These are phyloP conservation scores for Dendrobium chrysotoxum DNA, from an alignment of 106 monocot genomes.

Conservation along the genomic window DNA sequence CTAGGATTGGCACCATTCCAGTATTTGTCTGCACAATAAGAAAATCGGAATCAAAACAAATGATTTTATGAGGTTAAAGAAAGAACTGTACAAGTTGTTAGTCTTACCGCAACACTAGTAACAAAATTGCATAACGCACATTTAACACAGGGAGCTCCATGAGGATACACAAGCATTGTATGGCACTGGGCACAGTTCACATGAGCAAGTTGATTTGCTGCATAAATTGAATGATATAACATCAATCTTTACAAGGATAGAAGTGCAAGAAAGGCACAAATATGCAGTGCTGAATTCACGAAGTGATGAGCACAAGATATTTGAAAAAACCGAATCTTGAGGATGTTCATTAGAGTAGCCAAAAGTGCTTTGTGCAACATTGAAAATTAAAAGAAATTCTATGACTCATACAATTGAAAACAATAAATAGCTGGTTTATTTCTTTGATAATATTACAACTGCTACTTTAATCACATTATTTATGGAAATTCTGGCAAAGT, in stretches of 20 bases:
- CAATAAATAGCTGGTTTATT: background rate
- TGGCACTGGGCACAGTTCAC: slow-evolving; percentile 54
- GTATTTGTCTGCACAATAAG: slow-evolving; percentile 18
- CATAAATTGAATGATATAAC: slow-evolving; percentile 2
- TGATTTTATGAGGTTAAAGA: background rate
- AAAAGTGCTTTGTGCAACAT: too few relatives aligned
- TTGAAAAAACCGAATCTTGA: too few relatives aligned
- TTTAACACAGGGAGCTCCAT: slow-evolving; percentile 58
- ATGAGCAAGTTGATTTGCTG: slow-evolving; percentile 55
- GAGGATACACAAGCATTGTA: slow-evolving; percentile 53
- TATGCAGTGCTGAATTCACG: background rate
- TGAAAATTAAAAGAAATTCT: too few relatives aligned
- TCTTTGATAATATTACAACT: background rate
- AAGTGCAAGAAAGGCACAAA: background rate
- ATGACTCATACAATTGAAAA: background rate
- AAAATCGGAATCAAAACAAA: background rate
- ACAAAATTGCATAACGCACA: slow-evolving; percentile 58
- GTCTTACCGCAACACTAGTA: slow-evolving; percentile 45
- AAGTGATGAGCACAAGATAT: background rate
- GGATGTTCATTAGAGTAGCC: too few relatives aligned
- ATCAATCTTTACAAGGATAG: background rate
- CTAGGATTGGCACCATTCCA: slow-evolving; percentile 22
- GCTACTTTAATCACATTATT: background rate
- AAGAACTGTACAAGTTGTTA: background rate
- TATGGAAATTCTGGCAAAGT: background rate